These are phyloP conservation scores for Cladosporium cucumerinum DNA, from an alignment of 2,329 filamentous ascomycete species.

Conservation along the genomic window DNA sequence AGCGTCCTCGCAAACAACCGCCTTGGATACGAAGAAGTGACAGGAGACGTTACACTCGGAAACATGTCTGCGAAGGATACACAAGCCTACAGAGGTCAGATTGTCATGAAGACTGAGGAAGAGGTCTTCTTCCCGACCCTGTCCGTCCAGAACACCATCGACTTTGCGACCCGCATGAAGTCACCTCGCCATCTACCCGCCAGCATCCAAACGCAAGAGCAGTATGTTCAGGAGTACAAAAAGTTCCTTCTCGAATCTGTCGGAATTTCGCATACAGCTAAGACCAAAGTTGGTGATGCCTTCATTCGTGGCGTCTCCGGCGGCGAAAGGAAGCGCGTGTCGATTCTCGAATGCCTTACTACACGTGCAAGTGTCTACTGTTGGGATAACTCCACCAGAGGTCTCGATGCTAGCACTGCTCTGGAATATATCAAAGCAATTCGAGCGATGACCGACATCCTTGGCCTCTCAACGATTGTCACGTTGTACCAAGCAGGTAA, in stretches of 20 bases:
- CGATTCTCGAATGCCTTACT: constrained; percentile 62
- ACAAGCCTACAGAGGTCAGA: constrained; percentile 44
- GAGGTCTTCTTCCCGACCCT: constrained; percentile 55
- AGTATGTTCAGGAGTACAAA: constrained; percentile 47
- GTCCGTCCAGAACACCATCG: constrained; percentile 54
- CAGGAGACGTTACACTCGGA: constrained; percentile 51
- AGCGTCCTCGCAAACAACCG: constrained; percentile 64
- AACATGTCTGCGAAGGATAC: constrained; percentile 42
- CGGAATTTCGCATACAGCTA: constrained; percentile 56
- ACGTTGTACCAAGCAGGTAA: constrained; percentile 69
- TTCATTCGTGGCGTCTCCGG: constrained; percentile 65
- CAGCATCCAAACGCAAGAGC: constrained; percentile 39
- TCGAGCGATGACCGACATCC: constrained; percentile 61
- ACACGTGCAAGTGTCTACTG: constrained; percentile 58
- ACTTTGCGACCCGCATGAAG: constrained; percentile 53
- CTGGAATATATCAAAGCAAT: constrained; percentile 53
- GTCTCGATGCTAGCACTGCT: constrained; percentile 63
- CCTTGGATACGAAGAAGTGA: constrained; percentile 21
- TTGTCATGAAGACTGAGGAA: constrained; percentile 46
- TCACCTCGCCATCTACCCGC: constrained; percentile 44
- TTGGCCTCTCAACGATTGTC: constrained; percentile 59
- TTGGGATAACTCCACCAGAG: constrained; percentile 66
- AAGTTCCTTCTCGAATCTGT: constrained; percentile 58
- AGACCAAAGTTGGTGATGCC: constrained; percentile 67
- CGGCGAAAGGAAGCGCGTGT: constrained; percentile 66